phyloP scores from a whole-genome alignment of 371 early-diverging fungal genomes.

The Quaeritorhiza haematococci region DNA sequence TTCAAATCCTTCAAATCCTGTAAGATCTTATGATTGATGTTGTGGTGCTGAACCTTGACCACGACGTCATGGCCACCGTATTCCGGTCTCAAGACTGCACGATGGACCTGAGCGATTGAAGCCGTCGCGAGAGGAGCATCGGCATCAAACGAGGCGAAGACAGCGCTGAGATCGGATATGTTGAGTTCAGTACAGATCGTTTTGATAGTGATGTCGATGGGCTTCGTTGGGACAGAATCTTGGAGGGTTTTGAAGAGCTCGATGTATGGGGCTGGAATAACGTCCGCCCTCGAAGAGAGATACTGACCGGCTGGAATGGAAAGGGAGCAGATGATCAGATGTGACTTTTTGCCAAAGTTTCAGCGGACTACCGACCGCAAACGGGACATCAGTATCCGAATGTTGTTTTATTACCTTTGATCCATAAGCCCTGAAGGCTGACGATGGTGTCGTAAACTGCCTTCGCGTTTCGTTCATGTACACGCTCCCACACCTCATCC shows the following conservation, averaged over 20 bases:
- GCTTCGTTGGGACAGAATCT: conserved; percentile 17
- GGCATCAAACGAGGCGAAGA: conserved; percentile 33
- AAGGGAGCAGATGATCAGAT: too few species aligned
- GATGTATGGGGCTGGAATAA: conserved; percentile 10
- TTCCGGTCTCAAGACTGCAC: conserved; percentile 9
- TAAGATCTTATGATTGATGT: conserved; percentile 8
- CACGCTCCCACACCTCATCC: neutral
- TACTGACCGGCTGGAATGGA: conserved; percentile 11
- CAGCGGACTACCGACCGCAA: too few species aligned
- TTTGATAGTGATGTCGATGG: neutral
- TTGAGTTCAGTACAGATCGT: conserved; percentile 12
- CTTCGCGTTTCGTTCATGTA: conserved; percentile 7
- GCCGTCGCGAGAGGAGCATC: conserved; percentile 37
- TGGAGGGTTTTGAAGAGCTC: conserved; percentile 9
- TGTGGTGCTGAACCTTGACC: conserved; percentile 27
- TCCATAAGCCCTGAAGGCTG: conserved; percentile 24
- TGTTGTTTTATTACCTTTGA: conserved; percentile 15
- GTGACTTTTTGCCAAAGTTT: too few species aligned
- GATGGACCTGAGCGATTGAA: conserved; percentile 43
- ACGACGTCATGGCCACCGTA: conserved; percentile 9
- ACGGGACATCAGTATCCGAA: neutral
- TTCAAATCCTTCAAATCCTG: conserved; percentile 18
- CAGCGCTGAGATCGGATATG: conserved; percentile 5
- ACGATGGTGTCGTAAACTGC: conserved; percentile 12
- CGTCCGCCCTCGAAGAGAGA: conserved; percentile 10